Conservation (phyloP, 2,329 filamentous ascomycete species). For the Lasiodiplodia sp. region DNA sequence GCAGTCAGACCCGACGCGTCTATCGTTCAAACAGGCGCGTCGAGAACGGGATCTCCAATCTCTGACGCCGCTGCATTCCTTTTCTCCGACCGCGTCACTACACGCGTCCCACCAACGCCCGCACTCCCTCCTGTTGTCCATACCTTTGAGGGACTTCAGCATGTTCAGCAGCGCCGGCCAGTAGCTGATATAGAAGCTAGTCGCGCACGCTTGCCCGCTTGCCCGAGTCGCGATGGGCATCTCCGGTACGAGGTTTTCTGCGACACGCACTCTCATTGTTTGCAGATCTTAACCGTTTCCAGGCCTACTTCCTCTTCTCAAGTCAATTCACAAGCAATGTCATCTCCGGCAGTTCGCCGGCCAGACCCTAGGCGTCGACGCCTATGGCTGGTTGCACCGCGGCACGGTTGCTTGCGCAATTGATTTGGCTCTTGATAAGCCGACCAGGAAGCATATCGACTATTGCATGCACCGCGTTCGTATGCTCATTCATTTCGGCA, state of each 20-base stretch:
- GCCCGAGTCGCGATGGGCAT: conserved; percentile 47
- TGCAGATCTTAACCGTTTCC: conserved; percentile 33
- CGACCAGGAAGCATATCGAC: conserved; percentile 90
- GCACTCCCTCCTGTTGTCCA: background rate
- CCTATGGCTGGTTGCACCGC: conserved; percentile 97
- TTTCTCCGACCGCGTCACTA: conserved; percentile 5
- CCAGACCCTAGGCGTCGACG: conserved; percentile 91
- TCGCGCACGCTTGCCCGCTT: background rate
- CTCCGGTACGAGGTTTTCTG: conserved; percentile 40
- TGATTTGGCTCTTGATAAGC: conserved; percentile 86
- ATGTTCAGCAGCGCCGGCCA: conserved; percentile 9
- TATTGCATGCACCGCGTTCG: conserved; percentile 88
- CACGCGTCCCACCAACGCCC: conserved; percentile 10
- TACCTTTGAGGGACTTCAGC: background rate
- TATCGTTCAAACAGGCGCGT: conserved; percentile 21
- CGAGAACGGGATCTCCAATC: conserved; percentile 14
- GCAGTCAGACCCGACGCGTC: conserved; percentile 22
- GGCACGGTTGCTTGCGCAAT: conserved; percentile 89
- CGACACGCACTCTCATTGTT: background rate
- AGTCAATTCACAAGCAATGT: conserved; percentile 91
- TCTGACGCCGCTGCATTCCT: conserved; percentile 12
- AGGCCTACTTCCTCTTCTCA: conserved; percentile 90
- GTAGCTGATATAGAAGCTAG: conserved; percentile 13
- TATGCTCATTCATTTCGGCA: conserved; percentile 92
- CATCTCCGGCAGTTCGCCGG: conserved; percentile 87